A percentile compares a stretch with the other conserved stretches of the same genome.
phyloP scores from a whole-genome alignment of 108 stramenopile genomes.

The Aurantiochytrium sp. region DNA sequence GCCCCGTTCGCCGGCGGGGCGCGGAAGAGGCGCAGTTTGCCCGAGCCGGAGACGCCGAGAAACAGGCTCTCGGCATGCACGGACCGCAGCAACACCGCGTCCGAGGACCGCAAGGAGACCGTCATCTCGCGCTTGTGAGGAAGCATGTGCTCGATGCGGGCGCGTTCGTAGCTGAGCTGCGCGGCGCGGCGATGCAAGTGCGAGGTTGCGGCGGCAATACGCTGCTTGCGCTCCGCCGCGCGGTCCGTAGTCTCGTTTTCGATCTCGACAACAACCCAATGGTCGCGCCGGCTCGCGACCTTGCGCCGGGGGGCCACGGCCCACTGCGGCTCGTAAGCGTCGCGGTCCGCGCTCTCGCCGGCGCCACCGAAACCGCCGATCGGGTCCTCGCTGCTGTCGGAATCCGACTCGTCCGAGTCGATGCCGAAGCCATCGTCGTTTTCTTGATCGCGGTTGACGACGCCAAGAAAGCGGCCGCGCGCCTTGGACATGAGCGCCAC shows the following conservation, averaged over 20 bases:
- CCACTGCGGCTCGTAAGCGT: background rate
- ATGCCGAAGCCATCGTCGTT: background rate
- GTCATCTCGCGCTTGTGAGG: background rate
- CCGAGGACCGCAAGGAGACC: background rate
- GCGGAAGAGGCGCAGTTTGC: background rate
- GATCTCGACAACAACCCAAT: conserved; percentile 12
- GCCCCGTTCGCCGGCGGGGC: background rate
- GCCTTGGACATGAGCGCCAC: background rate
- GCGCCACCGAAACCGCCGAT: background rate
- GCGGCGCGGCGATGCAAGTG: background rate
- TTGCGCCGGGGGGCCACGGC: background rate
- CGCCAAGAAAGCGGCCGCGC: background rate
- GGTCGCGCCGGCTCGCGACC: background rate
- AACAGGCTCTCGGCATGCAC: background rate
- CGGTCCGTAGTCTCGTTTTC: background rate
- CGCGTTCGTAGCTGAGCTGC: background rate
- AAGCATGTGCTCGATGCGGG: no score
- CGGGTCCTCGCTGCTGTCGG: no score
- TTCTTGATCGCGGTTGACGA: background rate
- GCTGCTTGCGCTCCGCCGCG: background rate
- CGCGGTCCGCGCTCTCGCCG: background rate
- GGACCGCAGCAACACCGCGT: background rate
- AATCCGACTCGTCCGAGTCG: conserved; percentile 6
- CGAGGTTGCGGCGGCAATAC: background rate
- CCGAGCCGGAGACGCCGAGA: background rate